These are phyloP conservation scores for Russula dissimulans DNA, from an alignment of 768 basidiomycete species.

Conservation along the genomic window DNA sequence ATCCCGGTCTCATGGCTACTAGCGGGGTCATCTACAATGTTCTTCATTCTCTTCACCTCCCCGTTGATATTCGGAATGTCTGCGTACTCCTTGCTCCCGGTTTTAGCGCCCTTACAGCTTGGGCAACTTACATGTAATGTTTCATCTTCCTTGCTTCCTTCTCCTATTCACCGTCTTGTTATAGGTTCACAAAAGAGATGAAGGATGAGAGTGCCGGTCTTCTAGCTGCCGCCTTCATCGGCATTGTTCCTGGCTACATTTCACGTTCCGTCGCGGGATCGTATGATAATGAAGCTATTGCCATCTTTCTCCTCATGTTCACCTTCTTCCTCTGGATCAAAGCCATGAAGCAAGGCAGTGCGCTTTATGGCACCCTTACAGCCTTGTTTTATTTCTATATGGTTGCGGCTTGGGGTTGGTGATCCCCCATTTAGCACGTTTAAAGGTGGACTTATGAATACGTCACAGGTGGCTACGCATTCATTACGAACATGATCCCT, in stretches of 20 bases:
- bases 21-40: constrained; percentile 94
- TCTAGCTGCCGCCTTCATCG: constrained; percentile 96
- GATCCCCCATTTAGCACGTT: constrained; percentile 21
- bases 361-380: constrained; percentile 80
- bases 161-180: not conserved
- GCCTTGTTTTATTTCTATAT: constrained; percentile 99
- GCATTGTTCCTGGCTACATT: constrained; percentile 96
- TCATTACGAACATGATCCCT: constrained; percentile 99
- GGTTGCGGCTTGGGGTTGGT: constrained; percentile 97
- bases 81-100: constrained; percentile 96
- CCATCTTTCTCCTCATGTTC: constrained; percentile 99
- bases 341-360: constrained; percentile 89
- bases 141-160: not conserved
- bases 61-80: constrained; percentile 94
- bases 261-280: constrained; percentile 98
- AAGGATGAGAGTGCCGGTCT: constrained; percentile 92
- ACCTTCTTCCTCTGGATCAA: constrained; percentile 98
- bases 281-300: constrained; percentile 99
- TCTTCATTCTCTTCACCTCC: constrained; percentile 80
- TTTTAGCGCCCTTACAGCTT: constrained; percentile 93
- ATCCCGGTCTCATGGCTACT: constrained; percentile 97
- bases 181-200: constrained; percentile 93
- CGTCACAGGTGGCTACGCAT: constrained; percentile 81
- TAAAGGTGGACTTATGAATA: not conserved
- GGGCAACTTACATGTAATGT: constrained; percentile 84